Base-by-base conservation (phyloP, 148 eudicot genomes). In the Gaultheria prostrata region DNA sequence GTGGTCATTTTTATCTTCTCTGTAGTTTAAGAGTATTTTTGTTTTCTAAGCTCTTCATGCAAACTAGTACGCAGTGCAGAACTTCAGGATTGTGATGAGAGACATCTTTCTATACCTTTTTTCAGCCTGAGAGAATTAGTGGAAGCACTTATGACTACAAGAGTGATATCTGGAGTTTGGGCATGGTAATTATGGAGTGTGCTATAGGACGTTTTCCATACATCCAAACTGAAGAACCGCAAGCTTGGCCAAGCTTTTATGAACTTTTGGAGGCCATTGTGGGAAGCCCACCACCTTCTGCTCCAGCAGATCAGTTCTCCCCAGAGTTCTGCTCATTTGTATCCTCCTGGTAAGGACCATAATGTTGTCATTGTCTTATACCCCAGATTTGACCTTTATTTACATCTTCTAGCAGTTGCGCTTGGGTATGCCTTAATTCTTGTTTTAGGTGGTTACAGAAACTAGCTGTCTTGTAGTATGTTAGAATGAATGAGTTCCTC, bases 121-220 rank as follows among this genome's bases (percentile, higher is more conserved):
- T 85, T 78, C 86, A 96, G 99, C 99, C 99, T 2, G 99, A 96
- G 89, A 92, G 99, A 85, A 96, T 96, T 28, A 92, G 98, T 76
- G 99, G 99, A 63, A 92, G 93, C 84, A 89, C 97, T 43, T 96
- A 94, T 80, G 99, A 94, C 88, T 92, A 91, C 84, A 94, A 96
- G 87, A 89, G 99, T 81, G 99, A 96, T 85, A 93, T 96, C 46
- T 96, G 99, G 99, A 96, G 99, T 84, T 83, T 96, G 92, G 99
- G 99, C 57, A 81, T 96, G 89, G 98, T 96, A 84, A 91, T 96
- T 85, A 90, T 96, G 79, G 99, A 96, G 88, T 96, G 99, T 90
- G 98, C 98, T 77, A 96, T 96, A 45, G 99, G 99, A 56, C 98
- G 98, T 73, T 96, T 93, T 84, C 99, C 99, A 59, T 96, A 93